These are phyloP conservation scores for Aspergillus diversus DNA, from an alignment of 495 filamentous ascomycete species.

Conservation along the genomic window DNA sequence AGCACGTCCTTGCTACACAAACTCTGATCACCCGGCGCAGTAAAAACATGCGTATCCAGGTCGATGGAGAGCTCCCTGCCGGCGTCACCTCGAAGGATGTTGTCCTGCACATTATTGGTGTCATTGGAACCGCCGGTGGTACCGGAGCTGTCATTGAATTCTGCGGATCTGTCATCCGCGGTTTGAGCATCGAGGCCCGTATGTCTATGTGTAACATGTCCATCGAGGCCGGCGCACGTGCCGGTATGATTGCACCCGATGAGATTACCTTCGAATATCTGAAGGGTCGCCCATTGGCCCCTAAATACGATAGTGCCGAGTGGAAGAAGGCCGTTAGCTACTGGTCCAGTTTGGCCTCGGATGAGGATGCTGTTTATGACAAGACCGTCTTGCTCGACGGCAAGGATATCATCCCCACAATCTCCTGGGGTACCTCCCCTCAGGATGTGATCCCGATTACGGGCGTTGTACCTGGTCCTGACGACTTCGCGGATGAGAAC, in stretches of 20 bases:
- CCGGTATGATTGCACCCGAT: constrained; percentile 96
- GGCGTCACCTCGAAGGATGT: constrained; percentile 97
- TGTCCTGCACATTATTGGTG: constrained; percentile 89
- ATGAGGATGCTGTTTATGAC: constrained; percentile 84
- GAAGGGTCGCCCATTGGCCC: constrained; percentile 84
- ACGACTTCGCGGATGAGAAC: constrained; percentile 75
- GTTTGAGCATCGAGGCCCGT: constrained; percentile 92
- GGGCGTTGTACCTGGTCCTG: constrained; percentile 84
- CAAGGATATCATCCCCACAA: constrained; percentile 89
- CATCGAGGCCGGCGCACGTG: constrained; percentile 95
- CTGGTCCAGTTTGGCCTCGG: constrained; percentile 86
- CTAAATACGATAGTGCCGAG: constrained; percentile 77
- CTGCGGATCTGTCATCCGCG: constrained; percentile 88
- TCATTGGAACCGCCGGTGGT: constrained; percentile 94
- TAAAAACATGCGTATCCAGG: constrained; percentile 98
- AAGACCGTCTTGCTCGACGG: constrained; percentile 83
- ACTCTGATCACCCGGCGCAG: constrained; percentile 90
- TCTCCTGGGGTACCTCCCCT: constrained; percentile 96
- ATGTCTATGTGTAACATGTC: constrained; percentile 99
- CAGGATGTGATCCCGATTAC: constrained; percentile 95
- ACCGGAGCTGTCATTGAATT: constrained; percentile 96
- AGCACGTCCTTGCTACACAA: constrained; percentile 97
- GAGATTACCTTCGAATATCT: constrained; percentile 94
- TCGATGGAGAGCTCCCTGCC: constrained; percentile 86
- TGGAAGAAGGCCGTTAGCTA: constrained; percentile 90